Conservation (phyloP, 2,329 filamentous ascomycete species). For the Geoglossum cookeanum region DNA sequence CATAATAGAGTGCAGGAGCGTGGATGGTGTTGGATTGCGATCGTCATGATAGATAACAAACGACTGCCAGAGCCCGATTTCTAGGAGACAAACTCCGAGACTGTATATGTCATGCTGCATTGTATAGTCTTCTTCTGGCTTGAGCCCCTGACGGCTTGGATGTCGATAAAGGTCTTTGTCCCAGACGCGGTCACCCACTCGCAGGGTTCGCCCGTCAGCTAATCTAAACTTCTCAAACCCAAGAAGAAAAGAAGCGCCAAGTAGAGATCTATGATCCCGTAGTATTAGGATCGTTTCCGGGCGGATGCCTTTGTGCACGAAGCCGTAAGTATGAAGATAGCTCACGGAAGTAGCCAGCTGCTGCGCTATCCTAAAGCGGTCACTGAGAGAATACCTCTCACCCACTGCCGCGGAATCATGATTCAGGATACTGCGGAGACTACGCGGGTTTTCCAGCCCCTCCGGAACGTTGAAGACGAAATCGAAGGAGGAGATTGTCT, state of each 20-base stretch:
- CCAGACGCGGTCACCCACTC: background rate
- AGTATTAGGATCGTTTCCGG: background rate
- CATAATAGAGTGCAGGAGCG: too few relatives aligned
- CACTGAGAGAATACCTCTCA: background rate
- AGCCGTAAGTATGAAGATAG: background rate
- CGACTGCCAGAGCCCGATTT: background rate
- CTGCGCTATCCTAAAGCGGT: background rate
- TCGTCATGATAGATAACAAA: too few relatives aligned
- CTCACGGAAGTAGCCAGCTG: background rate
- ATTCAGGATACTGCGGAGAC: background rate
- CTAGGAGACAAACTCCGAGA: background rate
- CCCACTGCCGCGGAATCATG: too few relatives aligned
- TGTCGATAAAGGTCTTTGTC: background rate
- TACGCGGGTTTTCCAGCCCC: background rate
- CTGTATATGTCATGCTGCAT: background rate
- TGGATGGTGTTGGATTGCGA: too few relatives aligned
- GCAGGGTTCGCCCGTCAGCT: background rate
- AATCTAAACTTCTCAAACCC: background rate
- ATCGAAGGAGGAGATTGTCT: background rate
- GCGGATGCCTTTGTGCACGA: background rate
- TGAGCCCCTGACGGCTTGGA: background rate
- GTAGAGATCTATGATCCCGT: background rate
- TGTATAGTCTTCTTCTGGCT: background rate
- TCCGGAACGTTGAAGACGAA: slow-evolving; percentile 1
- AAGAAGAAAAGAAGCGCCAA: background rate